These are phyloP conservation scores for Jasminum sambac DNA, from an alignment of 257 asterid genomes.

Conservation along the genomic window DNA sequence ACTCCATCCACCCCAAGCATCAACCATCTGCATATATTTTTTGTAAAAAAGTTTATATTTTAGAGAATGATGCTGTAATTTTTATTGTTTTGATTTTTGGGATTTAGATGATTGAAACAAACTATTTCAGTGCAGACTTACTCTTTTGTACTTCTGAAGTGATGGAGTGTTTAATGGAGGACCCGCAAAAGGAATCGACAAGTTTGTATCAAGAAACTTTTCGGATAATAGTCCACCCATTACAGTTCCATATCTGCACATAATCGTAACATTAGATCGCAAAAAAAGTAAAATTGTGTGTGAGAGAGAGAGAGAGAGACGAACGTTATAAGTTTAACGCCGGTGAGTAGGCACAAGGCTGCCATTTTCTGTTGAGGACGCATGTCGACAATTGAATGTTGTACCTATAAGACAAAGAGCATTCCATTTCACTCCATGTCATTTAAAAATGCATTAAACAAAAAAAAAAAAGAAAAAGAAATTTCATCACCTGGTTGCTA, in stretches of 20 bases:
- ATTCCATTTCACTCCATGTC: neutral
- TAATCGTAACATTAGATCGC: slow-evolving; percentile 21
- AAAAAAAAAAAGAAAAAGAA: slow-evolving; percentile 1
- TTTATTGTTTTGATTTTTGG: neutral
- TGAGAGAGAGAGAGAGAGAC: slow-evolving; percentile 50
- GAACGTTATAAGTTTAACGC: slow-evolving; percentile 97
- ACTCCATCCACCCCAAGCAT: slow-evolving; percentile 99
- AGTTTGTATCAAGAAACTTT: slow-evolving; percentile 86
- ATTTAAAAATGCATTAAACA: neutral
- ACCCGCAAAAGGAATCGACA: slow-evolving; percentile 86
- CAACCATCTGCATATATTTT: slow-evolving; percentile 72
- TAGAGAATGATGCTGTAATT: neutral
- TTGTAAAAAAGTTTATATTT: neutral
- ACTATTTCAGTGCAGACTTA: slow-evolving; percentile 25
- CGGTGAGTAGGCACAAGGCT: slow-evolving; percentile 79
- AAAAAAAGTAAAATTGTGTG: neutral
- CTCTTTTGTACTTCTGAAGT: slow-evolving; percentile 95
- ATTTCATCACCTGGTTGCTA: slow-evolving; percentile 73
- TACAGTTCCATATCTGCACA: slow-evolving; percentile 88
- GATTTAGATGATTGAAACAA: neutral
- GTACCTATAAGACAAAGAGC: slow-evolving; percentile 61
- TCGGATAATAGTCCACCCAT: slow-evolving; percentile 97
- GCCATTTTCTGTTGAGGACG: slow-evolving; percentile 99
- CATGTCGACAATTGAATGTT: slow-evolving; percentile 96
- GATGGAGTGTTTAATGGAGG: slow-evolving; percentile 92